Percentiles rank a stretch among this genome's conserved stretches.
These are phyloP conservation scores for Parmales sp. DNA, from an alignment of 108 stramenopile species.

Conservation along the genomic window DNA sequence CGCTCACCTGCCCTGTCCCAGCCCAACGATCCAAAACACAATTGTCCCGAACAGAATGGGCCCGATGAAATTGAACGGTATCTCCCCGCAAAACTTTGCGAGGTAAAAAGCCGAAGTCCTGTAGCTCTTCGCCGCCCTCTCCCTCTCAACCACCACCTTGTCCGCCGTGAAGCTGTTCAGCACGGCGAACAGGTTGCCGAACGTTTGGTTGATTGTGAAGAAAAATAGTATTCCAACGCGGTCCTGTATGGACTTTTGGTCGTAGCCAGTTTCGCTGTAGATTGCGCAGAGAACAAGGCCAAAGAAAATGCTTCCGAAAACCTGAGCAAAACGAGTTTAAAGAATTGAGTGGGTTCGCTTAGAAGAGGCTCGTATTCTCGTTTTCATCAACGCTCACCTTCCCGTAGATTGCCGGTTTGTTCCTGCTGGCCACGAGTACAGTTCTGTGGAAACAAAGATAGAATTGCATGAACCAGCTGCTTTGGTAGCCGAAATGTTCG, in stretches of 20 bases:
- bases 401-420: background rate
- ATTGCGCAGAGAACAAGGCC: background rate
- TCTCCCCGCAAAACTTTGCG: constrained; percentile 5
- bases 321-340: too few relatives aligned
- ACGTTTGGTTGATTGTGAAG: constrained; percentile 17
- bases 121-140: constrained; percentile 8
- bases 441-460: background rate
- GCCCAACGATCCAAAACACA: constrained; percentile 16
- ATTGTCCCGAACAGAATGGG: constrained; percentile 13
- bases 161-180: constrained; percentile 14
- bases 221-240: constrained; percentile 13
- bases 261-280: background rate
- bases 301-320: background rate
- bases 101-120: constrained; percentile 4
- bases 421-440: background rate
- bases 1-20: background rate
- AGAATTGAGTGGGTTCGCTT: too few relatives aligned
- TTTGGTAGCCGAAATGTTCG: background rate
- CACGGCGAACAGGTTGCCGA: constrained; percentile 10
- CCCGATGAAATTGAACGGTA: constrained; percentile 12
- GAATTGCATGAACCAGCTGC: background rate
- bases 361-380: too few relatives aligned
- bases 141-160: constrained; percentile 5
- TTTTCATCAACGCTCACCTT: too few relatives aligned
- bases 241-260: constrained; percentile 13